Conservation (phyloP, 495 filamentous ascomycete genomes). For the Hypoxylon cercidicola region DNA sequence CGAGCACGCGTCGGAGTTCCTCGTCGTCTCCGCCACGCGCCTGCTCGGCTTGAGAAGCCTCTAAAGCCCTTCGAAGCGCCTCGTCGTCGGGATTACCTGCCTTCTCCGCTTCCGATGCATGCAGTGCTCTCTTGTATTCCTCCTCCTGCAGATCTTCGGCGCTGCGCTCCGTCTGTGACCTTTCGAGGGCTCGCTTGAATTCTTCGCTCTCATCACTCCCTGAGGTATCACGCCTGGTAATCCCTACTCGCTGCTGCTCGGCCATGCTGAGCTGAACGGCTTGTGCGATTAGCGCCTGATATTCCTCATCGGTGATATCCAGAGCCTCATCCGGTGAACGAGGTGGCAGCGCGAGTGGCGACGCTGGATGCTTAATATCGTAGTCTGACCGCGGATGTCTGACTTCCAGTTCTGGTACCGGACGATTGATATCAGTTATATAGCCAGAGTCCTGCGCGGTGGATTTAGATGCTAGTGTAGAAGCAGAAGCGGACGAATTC, state of each 20-base stretch:
- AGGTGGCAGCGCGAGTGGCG: conserved; percentile 33
- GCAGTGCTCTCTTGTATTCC: conserved; percentile 47
- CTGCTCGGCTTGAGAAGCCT: conserved; percentile 51
- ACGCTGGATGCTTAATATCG: conserved; percentile 38
- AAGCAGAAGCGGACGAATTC: conserved; percentile 29
- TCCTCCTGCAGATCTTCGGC: conserved; percentile 19
- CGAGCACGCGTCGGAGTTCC: conserved; percentile 54
- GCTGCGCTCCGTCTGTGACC: conserved; percentile 32
- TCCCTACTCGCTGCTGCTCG: conserved; percentile 49
- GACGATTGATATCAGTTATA: conserved; percentile 34
- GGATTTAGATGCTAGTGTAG: conserved; percentile 12
- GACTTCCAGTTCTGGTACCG: neutral
- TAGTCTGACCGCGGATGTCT: too few species aligned
- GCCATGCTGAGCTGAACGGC: conserved; percentile 65
- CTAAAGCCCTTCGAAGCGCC: conserved; percentile 58
- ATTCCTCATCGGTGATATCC: conserved; percentile 60
- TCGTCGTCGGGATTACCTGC: conserved; percentile 51
- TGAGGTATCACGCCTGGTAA: conserved; percentile 54
- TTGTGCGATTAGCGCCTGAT: conserved; percentile 66
- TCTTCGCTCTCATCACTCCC: conserved; percentile 50
- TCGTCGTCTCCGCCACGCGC: conserved; percentile 53
- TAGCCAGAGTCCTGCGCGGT: conserved; percentile 23
- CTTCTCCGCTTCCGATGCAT: conserved; percentile 36
- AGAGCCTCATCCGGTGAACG: conserved; percentile 42
- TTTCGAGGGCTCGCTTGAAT: conserved; percentile 44